phyloP scores from a whole-genome alignment of 345 rosid species.

The Eucalyptus lansdowneana region DNA sequence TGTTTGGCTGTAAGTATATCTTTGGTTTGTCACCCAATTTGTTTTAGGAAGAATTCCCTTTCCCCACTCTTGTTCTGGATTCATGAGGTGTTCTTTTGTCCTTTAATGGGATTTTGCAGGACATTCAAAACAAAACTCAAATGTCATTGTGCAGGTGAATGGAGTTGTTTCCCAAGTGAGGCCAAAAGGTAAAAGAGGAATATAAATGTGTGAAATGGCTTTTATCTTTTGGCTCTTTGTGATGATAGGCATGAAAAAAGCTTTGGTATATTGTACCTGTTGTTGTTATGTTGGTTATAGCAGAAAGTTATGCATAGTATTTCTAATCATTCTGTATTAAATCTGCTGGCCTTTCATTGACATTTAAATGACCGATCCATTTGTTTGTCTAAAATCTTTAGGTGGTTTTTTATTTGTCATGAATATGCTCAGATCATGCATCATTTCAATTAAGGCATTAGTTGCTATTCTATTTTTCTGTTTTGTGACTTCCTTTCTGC shows the following conservation, averaged over 20 bases:
- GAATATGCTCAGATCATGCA: background rate
- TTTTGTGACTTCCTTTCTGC: background rate
- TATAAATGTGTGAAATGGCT: background rate
- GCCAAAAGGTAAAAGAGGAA: slow-evolving; percentile 11
- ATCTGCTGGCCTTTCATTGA: background rate
- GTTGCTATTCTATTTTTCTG: background rate
- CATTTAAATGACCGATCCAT: background rate
- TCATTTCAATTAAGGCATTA: background rate
- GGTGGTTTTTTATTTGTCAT: background rate
- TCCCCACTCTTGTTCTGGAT: background rate
- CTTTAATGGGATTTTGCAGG: background rate
- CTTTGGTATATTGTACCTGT: background rate
- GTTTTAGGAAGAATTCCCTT: background rate
- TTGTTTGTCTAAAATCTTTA: background rate
- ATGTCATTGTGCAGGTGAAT: background rate
- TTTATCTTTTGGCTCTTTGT: background rate
- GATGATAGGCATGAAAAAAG: background rate
- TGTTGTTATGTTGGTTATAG: background rate
- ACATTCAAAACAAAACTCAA: slow-evolving; percentile 5
- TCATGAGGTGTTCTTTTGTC: background rate
- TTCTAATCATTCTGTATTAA: background rate
- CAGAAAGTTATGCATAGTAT: background rate
- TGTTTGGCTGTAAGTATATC: background rate
- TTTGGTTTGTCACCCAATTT: background rate
- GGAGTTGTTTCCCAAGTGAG: slow-evolving; percentile 6